phyloP scores from a whole-genome alignment of 306 rosid species.

The Corylus heterophylla region DNA sequence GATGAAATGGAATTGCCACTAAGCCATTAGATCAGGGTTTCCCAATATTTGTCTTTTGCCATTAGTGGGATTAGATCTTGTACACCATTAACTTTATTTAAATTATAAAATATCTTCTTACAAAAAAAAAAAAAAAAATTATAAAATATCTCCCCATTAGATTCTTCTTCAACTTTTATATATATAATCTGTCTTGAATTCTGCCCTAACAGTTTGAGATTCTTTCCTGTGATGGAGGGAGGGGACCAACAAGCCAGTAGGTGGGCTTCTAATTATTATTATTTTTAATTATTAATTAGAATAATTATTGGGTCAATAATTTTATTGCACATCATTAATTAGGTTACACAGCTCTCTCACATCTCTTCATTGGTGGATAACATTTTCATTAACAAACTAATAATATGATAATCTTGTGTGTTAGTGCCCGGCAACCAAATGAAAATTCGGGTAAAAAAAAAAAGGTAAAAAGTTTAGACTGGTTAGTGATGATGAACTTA shows the following conservation, averaged over 20 bases:
- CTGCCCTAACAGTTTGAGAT: not conserved
- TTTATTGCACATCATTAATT: not conserved
- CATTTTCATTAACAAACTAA: not conserved
- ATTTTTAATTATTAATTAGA: not conserved
- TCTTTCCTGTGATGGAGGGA: conserved; percentile 5
- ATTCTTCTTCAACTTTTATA: conserved; percentile 1
- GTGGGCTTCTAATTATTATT: not conserved
- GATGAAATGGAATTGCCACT: conserved; percentile 27
- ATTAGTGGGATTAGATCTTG: conserved; percentile 20
- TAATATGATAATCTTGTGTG: too few species aligned
- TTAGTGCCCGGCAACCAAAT: too few species aligned
- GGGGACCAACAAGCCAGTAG: conserved; percentile 10
- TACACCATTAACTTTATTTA: not conserved
- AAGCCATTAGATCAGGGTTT: conserved; percentile 24
- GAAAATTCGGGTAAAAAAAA: too few species aligned
- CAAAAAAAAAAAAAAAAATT: not conserved
- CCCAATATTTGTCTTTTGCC: conserved; percentile 3
- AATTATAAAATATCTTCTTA: conserved; percentile 1
- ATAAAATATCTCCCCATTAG: conserved; percentile 2
- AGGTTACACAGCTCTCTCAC: not conserved
- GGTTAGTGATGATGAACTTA: too few species aligned
- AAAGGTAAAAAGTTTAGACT: too few species aligned
- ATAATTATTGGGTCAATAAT: not conserved
- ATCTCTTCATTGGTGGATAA: not conserved
- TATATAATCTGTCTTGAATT: not conserved